phyloP scores from a whole-genome alignment of 2,329 filamentous ascomycete genomes.

The Tolypocladium nubicola region DNA sequence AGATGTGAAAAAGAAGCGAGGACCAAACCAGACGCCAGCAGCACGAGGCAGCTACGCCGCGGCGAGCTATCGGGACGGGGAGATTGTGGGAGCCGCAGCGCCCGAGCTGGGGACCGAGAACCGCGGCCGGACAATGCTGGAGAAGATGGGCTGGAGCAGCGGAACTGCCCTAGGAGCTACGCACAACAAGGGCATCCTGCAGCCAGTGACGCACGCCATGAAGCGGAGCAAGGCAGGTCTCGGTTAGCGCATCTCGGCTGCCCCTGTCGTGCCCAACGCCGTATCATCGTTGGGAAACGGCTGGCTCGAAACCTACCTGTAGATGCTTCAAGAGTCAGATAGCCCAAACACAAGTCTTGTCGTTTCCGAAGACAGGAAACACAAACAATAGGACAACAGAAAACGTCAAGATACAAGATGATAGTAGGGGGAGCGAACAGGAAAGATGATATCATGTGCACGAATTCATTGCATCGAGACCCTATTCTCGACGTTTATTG shows the following conservation, averaged over 20 bases:
- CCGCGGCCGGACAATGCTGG: slow-evolving; percentile 74
- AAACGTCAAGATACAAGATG: background rate
- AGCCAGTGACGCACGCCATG: slow-evolving; percentile 77
- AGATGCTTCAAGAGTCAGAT: background rate
- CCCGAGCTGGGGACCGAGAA: slow-evolving; percentile 77
- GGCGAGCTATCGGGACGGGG: slow-evolving; percentile 63
- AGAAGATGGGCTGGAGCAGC: slow-evolving; percentile 94
- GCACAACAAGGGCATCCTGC: slow-evolving; percentile 80
- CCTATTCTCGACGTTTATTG: slow-evolving; percentile 57
- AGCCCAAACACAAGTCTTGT: background rate
- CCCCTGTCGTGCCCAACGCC: background rate
- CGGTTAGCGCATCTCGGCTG: slow-evolving; percentile 31
- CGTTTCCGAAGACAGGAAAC: background rate
- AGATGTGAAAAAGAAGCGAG: slow-evolving; percentile 28
- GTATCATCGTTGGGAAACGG: background rate
- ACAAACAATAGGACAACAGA: background rate
- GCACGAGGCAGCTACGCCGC: slow-evolving; percentile 10
- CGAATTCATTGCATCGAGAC: slow-evolving; percentile 52
- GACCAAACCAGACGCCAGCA: slow-evolving; percentile 15
- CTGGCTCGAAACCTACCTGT: background rate
- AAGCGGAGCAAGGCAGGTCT: slow-evolving; percentile 80
- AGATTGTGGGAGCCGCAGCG: slow-evolving; percentile 75
- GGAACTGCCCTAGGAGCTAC: slow-evolving; percentile 73
- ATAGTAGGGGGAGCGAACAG: slow-evolving; percentile 3
- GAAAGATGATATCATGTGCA: slow-evolving; percentile 37